phyloP scores from a whole-genome alignment of 331 rosid genomes.

The Malus hybrid region DNA sequence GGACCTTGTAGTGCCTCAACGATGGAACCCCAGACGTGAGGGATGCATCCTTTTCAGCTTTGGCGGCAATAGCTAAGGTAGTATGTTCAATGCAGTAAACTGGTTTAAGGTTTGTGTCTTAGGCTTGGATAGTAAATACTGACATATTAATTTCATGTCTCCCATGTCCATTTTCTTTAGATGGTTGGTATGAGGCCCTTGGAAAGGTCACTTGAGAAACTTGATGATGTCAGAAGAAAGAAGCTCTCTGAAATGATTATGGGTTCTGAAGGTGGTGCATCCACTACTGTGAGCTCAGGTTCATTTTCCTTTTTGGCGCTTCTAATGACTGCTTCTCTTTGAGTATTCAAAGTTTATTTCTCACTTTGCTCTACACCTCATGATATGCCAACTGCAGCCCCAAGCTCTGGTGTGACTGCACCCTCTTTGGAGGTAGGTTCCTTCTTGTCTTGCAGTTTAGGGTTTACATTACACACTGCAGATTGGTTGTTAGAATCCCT shows the following conservation, averaged over 20 bases:
- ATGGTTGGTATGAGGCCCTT: slow-evolving; percentile 97
- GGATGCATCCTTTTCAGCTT: slow-evolving; percentile 92
- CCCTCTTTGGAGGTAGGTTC: slow-evolving; percentile 59
- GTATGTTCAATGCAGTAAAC: background rate
- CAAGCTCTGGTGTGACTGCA: slow-evolving; percentile 46
- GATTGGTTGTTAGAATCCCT: background rate
- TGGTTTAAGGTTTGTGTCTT: background rate
- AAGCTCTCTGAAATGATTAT: slow-evolving; percentile 92
- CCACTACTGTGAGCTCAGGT: slow-evolving; percentile 63
- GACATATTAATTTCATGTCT: slow-evolving; percentile 5
- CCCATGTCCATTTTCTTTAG: slow-evolving; percentile 29
- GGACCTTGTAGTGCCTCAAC: slow-evolving; percentile 60
- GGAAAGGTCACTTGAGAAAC: slow-evolving; percentile 90
- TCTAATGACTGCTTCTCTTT: background rate
- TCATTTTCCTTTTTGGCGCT: slow-evolving; percentile 7
- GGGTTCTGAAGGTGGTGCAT: slow-evolving; percentile 72
- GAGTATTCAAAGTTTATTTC: background rate
- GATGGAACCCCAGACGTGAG: slow-evolving; percentile 98
- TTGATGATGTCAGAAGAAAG: slow-evolving; percentile 93
- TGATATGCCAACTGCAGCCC: slow-evolving; percentile 50
- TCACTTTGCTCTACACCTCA: slow-evolving; percentile 1
- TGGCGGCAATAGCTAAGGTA: slow-evolving; percentile 94
- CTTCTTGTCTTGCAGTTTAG: background rate
- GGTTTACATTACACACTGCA: background rate
- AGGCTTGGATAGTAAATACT: background rate